These are phyloP conservation scores for Dimocarpus longan DNA, from an alignment of 345 rosid genomes.

Conservation along the genomic window DNA sequence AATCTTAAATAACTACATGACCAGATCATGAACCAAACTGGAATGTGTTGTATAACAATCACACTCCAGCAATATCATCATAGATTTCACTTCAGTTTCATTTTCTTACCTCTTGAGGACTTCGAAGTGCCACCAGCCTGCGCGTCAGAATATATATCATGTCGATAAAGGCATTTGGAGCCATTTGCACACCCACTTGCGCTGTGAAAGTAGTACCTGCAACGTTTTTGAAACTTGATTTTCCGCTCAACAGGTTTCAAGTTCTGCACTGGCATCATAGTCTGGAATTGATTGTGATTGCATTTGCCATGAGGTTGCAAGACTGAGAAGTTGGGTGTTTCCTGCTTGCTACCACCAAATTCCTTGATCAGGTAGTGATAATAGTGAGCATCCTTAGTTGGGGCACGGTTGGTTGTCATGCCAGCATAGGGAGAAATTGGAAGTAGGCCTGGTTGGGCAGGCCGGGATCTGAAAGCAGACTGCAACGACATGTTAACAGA, in stretches of 20 bases:
- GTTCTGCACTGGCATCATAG: constrained; percentile 16
- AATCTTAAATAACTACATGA: no score
- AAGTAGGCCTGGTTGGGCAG: constrained; percentile 7
- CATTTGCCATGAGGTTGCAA: neutral
- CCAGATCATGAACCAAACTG: no score
- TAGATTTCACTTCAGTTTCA: constrained; percentile 35
- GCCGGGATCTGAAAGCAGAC: neutral
- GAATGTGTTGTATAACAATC: no score
- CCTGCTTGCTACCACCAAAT: constrained; percentile 54
- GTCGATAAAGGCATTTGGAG: constrained; percentile 43
- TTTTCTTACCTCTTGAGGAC: constrained; percentile 48
- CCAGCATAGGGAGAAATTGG: constrained; percentile 9
- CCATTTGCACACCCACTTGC: constrained; percentile 59
- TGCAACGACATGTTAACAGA: constrained; percentile 3
- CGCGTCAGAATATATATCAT: constrained; percentile 35
- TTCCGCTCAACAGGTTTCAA: constrained; percentile 29
- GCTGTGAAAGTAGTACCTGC: constrained; percentile 39
- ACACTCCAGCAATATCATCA: no score
- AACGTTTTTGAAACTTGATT: constrained; percentile 41
- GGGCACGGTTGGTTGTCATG: constrained; percentile 1
- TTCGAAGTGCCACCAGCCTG: constrained; percentile 26
- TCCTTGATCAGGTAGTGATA: constrained; percentile 64
- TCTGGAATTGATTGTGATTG: constrained; percentile 14
- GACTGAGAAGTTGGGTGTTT: constrained; percentile 19
- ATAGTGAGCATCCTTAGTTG: constrained; percentile 47